These are phyloP conservation scores for Globisporangium uncinulatum DNA, from an alignment of 352 stramenopile species.

Conservation along the genomic window DNA sequence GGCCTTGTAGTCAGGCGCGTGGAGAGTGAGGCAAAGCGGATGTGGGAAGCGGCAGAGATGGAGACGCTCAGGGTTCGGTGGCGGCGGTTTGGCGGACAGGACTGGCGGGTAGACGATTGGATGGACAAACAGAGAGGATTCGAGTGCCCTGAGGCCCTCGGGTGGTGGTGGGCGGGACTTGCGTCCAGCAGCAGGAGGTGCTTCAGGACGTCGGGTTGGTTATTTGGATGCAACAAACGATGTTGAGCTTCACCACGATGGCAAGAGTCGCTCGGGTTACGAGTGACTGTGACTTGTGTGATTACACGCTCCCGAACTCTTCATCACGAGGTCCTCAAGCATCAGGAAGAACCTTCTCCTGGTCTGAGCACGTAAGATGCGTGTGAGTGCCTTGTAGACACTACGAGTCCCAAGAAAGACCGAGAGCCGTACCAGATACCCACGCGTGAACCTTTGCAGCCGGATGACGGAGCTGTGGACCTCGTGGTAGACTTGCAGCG, in stretches of 20 bases:
- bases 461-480: slow-evolving; percentile 13
- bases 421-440: slow-evolving; percentile 19
- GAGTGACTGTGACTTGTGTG: too few species aligned
- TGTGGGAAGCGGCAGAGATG: neutral
- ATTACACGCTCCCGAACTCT: neutral
- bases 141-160: neutral
- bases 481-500: slow-evolving; percentile 14
- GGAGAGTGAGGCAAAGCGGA: neutral
- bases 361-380: slow-evolving; percentile 17
- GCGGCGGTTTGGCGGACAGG: neutral
- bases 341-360: slow-evolving; percentile 32
- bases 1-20: too few species aligned
- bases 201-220: neutral
- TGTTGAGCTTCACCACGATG: neutral
- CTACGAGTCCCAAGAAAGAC: too few species aligned
- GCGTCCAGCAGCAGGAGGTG: too few species aligned
- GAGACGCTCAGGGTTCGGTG: neutral
- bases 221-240: neutral
- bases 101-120: neutral
- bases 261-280: too few species aligned
- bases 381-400: neutral
- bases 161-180: neutral
- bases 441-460: slow-evolving; percentile 18
- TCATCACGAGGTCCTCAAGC: slow-evolving; percentile 29
- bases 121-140: neutral